These are phyloP conservation scores for Pleurozium schreberi DNA, from an alignment of 225 moss, liverwort and hornwort species.

Conservation along the genomic window DNA sequence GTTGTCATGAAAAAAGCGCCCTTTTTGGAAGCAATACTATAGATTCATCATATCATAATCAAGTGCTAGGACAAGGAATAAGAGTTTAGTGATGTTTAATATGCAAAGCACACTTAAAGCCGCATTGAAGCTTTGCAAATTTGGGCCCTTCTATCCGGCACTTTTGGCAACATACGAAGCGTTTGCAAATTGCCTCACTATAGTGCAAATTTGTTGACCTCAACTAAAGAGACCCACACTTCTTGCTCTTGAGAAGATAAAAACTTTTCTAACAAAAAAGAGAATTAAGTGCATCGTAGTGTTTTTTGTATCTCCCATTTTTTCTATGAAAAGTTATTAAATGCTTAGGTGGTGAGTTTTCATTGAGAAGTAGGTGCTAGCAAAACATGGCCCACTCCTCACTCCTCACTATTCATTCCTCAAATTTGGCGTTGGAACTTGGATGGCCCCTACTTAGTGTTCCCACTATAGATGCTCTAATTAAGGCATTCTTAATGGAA, in stretches of 20 bases:
- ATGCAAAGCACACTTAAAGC: rapidly evolving
- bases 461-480: too few relatives aligned
- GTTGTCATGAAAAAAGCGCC: too few relatives aligned
- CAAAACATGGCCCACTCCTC: too few relatives aligned
- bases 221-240: not conserved
- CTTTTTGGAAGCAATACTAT: not conserved
- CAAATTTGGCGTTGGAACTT: too few relatives aligned
- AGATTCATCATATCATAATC: not conserved
- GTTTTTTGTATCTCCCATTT: not conserved
- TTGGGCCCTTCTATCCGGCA: too few relatives aligned
- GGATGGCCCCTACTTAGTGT: too few relatives aligned
- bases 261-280: not conserved
- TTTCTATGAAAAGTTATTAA: too few relatives aligned
- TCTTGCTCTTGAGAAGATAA: not conserved
- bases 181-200: not conserved
- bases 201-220: not conserved
- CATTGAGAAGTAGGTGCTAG: too few relatives aligned
- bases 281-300: rapidly evolving
- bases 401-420: too few relatives aligned
- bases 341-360: too few relatives aligned
- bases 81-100: rapidly evolving
- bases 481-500: too few relatives aligned
- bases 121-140: rapidly evolving
- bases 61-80: rapidly evolving
- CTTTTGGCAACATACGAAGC: too few relatives aligned